Evolutionary conservation across 2,329 filamentous ascomycete species (phyloP).

Genomic region (Nectriaceae sp.): DNA sequence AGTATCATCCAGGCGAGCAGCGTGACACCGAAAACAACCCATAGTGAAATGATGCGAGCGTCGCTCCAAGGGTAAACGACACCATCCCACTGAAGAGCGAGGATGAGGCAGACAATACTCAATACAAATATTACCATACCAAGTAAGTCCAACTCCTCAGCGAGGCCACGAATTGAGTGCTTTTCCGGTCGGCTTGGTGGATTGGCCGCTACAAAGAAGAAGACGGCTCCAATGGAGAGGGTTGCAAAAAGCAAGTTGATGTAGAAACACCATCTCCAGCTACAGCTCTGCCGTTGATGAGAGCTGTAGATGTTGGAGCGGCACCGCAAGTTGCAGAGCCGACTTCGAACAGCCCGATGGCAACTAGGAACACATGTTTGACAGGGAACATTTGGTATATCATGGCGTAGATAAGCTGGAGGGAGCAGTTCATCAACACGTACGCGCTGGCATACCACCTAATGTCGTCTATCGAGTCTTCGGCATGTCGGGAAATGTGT

Average conservation of each 20-base stretch:
- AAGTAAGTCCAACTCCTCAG: background rate
- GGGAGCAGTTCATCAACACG: constrained; percentile 18
- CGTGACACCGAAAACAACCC: constrained; percentile 5
- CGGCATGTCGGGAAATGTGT: background rate
- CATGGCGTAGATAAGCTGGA: background rate
- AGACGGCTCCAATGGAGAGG: background rate
- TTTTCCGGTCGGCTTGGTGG: background rate
- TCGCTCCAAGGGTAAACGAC: constrained; percentile 1
- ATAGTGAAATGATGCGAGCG: constrained; percentile 1
- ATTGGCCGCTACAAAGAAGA: background rate
- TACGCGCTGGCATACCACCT: constrained; percentile 45
- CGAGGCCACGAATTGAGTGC: background rate
- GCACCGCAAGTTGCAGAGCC: constrained; percentile 1
- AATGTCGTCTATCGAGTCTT: constrained; percentile 40
- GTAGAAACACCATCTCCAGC: background rate
- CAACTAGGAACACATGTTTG: background rate
- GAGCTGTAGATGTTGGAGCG: background rate
- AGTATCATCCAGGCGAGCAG: constrained; percentile 5
- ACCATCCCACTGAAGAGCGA: constrained; percentile 5
- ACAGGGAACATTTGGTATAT: background rate
- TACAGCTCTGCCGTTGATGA: constrained; percentile 1
- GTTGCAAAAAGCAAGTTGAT: background rate
- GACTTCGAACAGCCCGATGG: constrained; percentile 1
- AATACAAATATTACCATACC: constrained; percentile 1
- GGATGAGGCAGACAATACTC: constrained; percentile 3